Conservation (phyloP, 2,329 filamentous ascomycete genomes). For the Penicillium sp. region DNA sequence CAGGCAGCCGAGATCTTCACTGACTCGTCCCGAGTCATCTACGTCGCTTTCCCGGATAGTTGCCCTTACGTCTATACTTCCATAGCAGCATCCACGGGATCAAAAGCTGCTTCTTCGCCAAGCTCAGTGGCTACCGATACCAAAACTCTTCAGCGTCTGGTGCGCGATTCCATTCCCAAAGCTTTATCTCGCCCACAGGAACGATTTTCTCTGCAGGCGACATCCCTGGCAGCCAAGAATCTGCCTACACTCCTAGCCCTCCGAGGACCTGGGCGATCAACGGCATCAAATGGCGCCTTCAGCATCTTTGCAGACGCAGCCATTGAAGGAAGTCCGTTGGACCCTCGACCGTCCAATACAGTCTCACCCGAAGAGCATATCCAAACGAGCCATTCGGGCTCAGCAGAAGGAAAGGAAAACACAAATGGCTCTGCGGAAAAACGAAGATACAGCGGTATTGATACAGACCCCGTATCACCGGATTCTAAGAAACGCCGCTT, state of each 20-base stretch:
- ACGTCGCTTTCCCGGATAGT: conserved; percentile 78
- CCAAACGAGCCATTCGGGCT: conserved; percentile 4
- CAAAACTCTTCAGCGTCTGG: conserved; percentile 66
- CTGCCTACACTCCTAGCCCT: conserved; percentile 68
- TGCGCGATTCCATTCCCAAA: conserved; percentile 77
- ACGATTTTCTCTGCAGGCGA: conserved; percentile 67
- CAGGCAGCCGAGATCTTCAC: conserved; percentile 42
- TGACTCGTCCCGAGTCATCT: conserved; percentile 71
- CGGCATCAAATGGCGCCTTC: conserved; percentile 75
- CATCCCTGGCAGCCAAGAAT: conserved; percentile 69
- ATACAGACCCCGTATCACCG: conserved; percentile 15
- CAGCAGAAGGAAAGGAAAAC: conserved; percentile 20
- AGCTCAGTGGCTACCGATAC: conserved; percentile 48
- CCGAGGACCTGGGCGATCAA: conserved; percentile 68
- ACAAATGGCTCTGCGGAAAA: conserved; percentile 5
- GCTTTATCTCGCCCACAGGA: conserved; percentile 74
- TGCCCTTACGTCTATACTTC: conserved; percentile 72
- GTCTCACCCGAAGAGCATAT: conserved; percentile 35
- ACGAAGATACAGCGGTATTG: conserved; percentile 1
- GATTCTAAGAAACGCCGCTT: conserved; percentile 59
- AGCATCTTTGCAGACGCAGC: conserved; percentile 70
- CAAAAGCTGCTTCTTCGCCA: conserved; percentile 36
- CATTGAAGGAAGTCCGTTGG: conserved; percentile 52
- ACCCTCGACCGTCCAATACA: conserved; percentile 44
- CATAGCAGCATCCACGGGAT: conserved; percentile 43